Conservation (phyloP, 179 eudicot genomes). For the Beta corolliflora region DNA sequence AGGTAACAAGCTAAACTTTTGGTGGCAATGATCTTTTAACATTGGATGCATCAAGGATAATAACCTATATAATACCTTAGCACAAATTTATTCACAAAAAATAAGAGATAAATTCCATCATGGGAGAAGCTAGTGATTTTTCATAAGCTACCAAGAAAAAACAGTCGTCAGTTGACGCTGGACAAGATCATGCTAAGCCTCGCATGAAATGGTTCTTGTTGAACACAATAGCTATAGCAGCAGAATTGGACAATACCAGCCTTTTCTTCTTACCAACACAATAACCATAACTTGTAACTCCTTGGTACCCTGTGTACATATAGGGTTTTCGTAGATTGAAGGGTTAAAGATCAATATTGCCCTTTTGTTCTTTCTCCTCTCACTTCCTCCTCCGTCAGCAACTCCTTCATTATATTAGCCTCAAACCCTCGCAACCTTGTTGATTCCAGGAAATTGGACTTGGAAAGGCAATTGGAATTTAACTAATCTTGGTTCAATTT, state of each 20-base stretch:
- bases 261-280: constrained; percentile 70
- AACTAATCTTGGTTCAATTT: no score
- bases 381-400: no score
- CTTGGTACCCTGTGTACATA: no score
- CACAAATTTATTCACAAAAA: constrained; percentile 55
- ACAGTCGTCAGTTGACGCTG: constrained; percentile 59
- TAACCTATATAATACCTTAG: constrained; percentile 59
- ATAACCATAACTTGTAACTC: constrained; percentile 38
- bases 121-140: constrained; percentile 58
- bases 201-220: constrained; percentile 61
- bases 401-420: no score
- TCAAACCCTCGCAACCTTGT: no score
- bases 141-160: constrained; percentile 69
- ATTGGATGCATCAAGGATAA: constrained; percentile 29
- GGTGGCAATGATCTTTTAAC: constrained; percentile 6
- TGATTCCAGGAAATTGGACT: no score
- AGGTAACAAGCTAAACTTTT: no score
- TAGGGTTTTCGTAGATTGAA: no score
- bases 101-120: constrained; percentile 70
- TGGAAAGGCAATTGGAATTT: no score
- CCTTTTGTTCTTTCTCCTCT: no score
- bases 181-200: constrained; percentile 66
- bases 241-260: constrained; percentile 62
- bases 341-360: no score
- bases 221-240: constrained; percentile 64